Percentiles rank a stretch among this genome's conserved stretches.
Conservation (phyloP, 805 yeast genomes). For the Starmerella bombi region DNA sequence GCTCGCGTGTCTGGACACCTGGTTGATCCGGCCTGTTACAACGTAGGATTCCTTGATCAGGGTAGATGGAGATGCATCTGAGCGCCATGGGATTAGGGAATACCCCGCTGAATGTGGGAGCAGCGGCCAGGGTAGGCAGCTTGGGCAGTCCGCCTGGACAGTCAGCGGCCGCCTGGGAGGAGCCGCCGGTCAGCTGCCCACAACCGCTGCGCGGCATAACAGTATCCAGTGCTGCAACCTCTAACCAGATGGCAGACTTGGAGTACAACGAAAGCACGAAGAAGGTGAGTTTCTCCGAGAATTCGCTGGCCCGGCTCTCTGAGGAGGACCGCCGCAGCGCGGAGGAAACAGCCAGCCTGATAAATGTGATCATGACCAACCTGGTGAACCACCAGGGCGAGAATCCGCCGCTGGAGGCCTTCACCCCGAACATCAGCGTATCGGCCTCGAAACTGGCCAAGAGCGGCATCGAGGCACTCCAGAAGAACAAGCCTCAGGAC, state of each 20-base stretch:
- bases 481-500: conserved; percentile 24
- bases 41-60: too few relatives aligned
- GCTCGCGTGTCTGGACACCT: too few relatives aligned
- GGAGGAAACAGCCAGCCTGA: conserved; percentile 14
- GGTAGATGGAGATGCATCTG: too few relatives aligned
- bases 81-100: too few relatives aligned
- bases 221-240: too few relatives aligned
- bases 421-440: conserved; percentile 21
- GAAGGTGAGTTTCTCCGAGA: conserved; percentile 7
- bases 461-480: conserved; percentile 25
- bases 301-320: conserved; percentile 2
- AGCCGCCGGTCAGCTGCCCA: too few relatives aligned
- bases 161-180: too few relatives aligned
- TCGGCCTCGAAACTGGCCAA: conserved; percentile 28
- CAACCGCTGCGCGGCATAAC: too few relatives aligned
- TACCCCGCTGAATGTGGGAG: too few relatives aligned
- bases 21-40: too few relatives aligned
- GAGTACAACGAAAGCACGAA: conserved; percentile 14
- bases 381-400: conserved; percentile 24
- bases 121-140: too few relatives aligned
- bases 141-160: too few relatives aligned
- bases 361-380: conserved; percentile 26
- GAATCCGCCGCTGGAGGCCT: conserved; percentile 28
- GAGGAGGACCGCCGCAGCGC: conserved; percentile 11
- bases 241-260: conserved; percentile 16